Evolutionary conservation across 441 rosid species (phyloP).

Genomic region (Lepidium campestre): DNA sequence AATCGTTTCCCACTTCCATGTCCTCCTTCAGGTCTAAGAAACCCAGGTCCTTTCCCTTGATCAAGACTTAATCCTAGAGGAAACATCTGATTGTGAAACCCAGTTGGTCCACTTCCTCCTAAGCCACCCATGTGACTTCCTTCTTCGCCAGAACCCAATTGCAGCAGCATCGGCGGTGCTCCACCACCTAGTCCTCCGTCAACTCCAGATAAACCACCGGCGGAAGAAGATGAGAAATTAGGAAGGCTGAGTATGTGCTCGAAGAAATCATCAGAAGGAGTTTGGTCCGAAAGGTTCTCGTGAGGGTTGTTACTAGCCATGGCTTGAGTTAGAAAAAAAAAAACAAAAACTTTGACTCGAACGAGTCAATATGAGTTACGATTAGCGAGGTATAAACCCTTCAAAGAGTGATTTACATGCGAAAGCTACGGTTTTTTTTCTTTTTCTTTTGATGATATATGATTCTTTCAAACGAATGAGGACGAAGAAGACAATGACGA

Average conservation of each 20-base stretch:
- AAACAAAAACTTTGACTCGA: background rate
- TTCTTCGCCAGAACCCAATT: constrained; percentile 74
- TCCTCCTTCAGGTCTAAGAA: constrained; percentile 67
- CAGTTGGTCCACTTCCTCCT: constrained; percentile 49
- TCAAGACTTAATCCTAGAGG: constrained; percentile 90
- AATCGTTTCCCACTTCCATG: constrained; percentile 77
- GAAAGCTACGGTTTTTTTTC: background rate
- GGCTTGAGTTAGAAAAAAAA: background rate
- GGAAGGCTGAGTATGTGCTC: constrained; percentile 80
- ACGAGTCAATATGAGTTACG: constrained; percentile 14
- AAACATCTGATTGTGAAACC: constrained; percentile 64
- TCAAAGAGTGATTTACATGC: constrained; percentile 13
- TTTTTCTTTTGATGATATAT: background rate
- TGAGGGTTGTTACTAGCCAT: constrained; percentile 35
- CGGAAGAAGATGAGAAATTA: constrained; percentile 52
- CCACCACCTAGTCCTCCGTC: constrained; percentile 32
- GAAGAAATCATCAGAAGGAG: constrained; percentile 77
- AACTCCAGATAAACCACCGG: constrained; percentile 39
- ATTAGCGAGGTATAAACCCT: background rate
- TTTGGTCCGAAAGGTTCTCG: constrained; percentile 33
- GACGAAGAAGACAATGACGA: constrained; percentile 30
- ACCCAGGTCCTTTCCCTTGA: constrained; percentile 73
- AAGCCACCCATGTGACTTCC: constrained; percentile 46
- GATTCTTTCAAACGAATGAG: constrained; percentile 25
- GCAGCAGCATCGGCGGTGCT: constrained; percentile 71